Evolutionary conservation across 78 protist genomes (phyloP).

Genomic region (Diacronema lutheri): DNA sequence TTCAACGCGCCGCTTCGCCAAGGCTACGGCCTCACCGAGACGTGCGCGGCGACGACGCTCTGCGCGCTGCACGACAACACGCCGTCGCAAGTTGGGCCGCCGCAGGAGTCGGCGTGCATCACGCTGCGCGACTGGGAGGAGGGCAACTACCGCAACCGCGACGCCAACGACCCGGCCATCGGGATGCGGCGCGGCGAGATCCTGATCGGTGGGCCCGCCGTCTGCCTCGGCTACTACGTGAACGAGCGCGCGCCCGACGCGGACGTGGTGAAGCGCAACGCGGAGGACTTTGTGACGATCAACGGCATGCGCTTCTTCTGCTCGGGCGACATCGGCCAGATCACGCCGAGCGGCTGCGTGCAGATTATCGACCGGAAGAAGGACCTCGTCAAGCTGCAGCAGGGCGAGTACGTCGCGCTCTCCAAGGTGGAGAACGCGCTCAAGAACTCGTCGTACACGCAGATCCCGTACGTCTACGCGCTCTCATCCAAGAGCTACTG

Average conservation of each 20-base stretch:
- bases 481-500: not conserved
- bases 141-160: slow-evolving; percentile 54
- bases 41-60: slow-evolving; percentile 66
- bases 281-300: not conserved
- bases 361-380: slow-evolving; percentile 91
- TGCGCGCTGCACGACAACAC: not conserved
- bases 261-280: slow-evolving; percentile 23
- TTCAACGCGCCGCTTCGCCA: slow-evolving; percentile 61
- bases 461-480: not conserved
- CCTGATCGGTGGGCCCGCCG: slow-evolving; percentile 81
- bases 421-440: slow-evolving; percentile 69
- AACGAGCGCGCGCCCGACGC: slow-evolving; percentile 74
- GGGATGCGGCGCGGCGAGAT: slow-evolving; percentile 78
- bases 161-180: not conserved
- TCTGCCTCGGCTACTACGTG: slow-evolving; percentile 86
- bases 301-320: slow-evolving; percentile 90
- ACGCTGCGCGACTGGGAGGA: slow-evolving; percentile 72
- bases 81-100: slow-evolving; percentile 31
- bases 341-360: slow-evolving; percentile 69
- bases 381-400: slow-evolving; percentile 84
- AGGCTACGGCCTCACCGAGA: slow-evolving; percentile 95
- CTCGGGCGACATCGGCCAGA: slow-evolving; percentile 95
- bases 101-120: slow-evolving; percentile 34
- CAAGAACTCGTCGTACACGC: not conserved
- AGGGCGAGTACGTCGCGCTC: slow-evolving; percentile 93